A percentile compares a stretch with the other conserved stretches of the same genome.
These are phyloP conservation scores for Chaetoceros tenuissimus DNA, from an alignment of 108 stramenopile species.

Conservation along the genomic window DNA sequence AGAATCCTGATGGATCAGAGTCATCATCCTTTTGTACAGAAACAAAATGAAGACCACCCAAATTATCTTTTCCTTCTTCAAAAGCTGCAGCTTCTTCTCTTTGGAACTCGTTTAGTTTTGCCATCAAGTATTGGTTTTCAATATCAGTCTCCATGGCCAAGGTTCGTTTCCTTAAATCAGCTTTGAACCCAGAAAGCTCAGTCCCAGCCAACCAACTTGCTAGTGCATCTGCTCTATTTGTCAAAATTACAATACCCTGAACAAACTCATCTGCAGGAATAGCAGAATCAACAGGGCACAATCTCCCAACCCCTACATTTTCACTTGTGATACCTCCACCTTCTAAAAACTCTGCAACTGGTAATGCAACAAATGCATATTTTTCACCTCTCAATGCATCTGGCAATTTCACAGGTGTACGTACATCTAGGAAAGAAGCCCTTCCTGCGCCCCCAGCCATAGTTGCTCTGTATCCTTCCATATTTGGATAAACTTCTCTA, in stretches of 20 bases:
- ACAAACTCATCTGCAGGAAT: constrained; percentile 85
- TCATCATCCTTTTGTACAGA: constrained; percentile 88
- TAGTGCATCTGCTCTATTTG: constrained; percentile 72
- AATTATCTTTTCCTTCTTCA: constrained; percentile 83
- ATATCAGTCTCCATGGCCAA: constrained; percentile 92
- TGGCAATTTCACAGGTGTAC: constrained; percentile 86
- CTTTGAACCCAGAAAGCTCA: constrained; percentile 76
- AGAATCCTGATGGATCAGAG: constrained; percentile 90
- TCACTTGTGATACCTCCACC: constrained; percentile 69
- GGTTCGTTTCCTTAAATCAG: constrained; percentile 79
- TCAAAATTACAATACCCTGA: constrained; percentile 87
- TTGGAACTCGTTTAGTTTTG: constrained; percentile 74
- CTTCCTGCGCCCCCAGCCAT: constrained; percentile 51
- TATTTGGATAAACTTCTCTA: constrained; percentile 71
- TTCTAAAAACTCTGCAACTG: constrained; percentile 78
- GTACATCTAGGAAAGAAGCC: constrained; percentile 69
- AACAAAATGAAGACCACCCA: constrained; percentile 89
- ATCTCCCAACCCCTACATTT: constrained; percentile 74
- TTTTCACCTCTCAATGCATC: constrained; percentile 93
- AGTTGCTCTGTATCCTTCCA: constrained; percentile 71
- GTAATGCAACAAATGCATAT: constrained; percentile 91
- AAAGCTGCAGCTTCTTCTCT: constrained; percentile 82
- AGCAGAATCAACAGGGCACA: constrained; percentile 47
- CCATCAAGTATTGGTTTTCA: constrained; percentile 90
- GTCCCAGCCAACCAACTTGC: constrained; percentile 91